A percentile compares a stretch with the other conserved stretches of the same genome.
Evolutionary conservation across 768 basidiomycete species (phyloP).

Genomic region (Pholiota molesta): DNA sequence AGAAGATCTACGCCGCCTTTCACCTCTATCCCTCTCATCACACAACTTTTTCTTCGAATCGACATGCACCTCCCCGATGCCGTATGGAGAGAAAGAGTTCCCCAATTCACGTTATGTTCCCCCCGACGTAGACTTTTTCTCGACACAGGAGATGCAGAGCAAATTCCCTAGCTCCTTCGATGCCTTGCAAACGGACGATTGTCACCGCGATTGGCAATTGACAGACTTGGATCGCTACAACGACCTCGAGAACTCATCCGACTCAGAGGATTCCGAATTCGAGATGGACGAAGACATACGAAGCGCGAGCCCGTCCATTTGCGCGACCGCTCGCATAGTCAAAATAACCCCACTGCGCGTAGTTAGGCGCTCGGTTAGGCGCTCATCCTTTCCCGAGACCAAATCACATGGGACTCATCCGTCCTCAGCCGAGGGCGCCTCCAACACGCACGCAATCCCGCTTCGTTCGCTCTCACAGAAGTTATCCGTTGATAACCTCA

Average conservation of each 20-base stretch:
- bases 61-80: background rate
- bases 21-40: background rate
- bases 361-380: conserved; percentile 6
- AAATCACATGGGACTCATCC: background rate
- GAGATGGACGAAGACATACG: background rate
- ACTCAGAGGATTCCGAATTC: background rate
- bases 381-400: conserved; percentile 3
- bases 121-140: background rate
- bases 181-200: no score
- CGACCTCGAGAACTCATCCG: background rate
- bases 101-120: background rate
- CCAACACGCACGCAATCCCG: background rate
- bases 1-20: background rate
- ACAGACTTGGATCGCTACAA: background rate
- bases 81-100: background rate
- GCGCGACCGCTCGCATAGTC: conserved; percentile 4
- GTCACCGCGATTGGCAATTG: no score
- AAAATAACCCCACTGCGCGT: conserved; percentile 6
- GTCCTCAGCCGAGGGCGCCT: background rate
- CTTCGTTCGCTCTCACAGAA: background rate
- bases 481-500: conserved; percentile 1
- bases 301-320: background rate
- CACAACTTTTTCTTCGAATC: background rate
- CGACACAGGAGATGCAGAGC: background rate
- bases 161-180: background rate